Base-by-base conservation (phyloP, 768 basidiomycete genomes). In the Amanita thiersii region DNA sequence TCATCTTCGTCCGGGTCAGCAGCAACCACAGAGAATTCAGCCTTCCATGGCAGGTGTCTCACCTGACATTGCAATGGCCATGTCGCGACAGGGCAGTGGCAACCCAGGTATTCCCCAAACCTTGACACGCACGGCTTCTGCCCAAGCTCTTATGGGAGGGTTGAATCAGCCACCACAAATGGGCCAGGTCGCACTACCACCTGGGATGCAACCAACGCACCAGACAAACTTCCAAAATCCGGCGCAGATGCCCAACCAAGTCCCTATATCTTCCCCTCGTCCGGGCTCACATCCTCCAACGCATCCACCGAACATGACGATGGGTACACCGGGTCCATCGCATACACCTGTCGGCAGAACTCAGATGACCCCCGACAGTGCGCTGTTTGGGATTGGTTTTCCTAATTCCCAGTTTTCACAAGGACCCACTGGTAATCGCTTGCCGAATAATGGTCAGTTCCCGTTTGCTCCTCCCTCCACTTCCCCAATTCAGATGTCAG, bases 111-210 rank as follows among this genome's bases (percentile, higher is more conserved):
- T 72, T 51, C 63, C 66, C 28, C 68, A 65, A 47, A 65, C 65
- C 52, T 47, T 62, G 48, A 54, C 60, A 8, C 69, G 78, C 33
- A 52, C 72, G 7, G 51, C 64, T 20, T 65, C 76, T 4, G 56
- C 68, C 6, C 64, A 63, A 48, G 55, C 66, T 23, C 71, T 76
- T 30, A 77, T 81, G 72, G 65, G 60, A 46, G 62, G 63, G 44
- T 54, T 73, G 9, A 45, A 59, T 10, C 68, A 66, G 41, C 62
- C 66, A 5, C 50, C 64, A 10, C 56, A 60, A 38, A 47, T 55
- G 18, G 49, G 47, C 33, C 52, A 54, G 17, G 52, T 57, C 45
- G 44, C 58, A 14, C 58, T 60, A 49, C 49, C 60, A 6, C 51
- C 53, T 11, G 64, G 57, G 12, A 65, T 68, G 58, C 66, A 58